These are phyloP conservation scores for Linnemannia schmuckeri DNA, from an alignment of 192 early-diverging fungal genomes.

Conservation along the genomic window DNA sequence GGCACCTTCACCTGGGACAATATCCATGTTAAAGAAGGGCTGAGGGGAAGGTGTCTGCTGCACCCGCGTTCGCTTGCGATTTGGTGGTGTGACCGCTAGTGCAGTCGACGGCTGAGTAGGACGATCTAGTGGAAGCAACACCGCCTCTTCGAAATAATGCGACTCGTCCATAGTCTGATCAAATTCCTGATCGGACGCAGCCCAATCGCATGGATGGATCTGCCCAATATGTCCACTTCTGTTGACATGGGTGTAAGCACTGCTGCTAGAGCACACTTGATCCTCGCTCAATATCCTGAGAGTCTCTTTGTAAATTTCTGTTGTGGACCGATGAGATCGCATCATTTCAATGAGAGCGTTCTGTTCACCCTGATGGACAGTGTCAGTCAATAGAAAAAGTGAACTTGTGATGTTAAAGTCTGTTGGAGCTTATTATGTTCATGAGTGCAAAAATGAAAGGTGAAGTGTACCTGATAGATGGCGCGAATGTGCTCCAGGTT, in stretches of 20 bases:
- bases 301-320: background rate
- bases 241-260: background rate
- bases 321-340: background rate
- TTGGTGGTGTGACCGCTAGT: background rate
- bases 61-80: background rate
- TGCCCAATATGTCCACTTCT: too few species aligned
- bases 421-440: background rate
- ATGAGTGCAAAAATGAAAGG: background rate
- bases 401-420: too few species aligned
- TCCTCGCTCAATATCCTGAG: background rate
- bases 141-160: background rate
- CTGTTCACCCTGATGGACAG: background rate
- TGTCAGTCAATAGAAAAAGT: background rate
- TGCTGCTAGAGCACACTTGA: background rate
- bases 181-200: background rate
- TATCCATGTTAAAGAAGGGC: background rate
- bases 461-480: background rate
- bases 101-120: background rate
- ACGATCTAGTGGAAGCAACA: background rate
- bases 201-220: background rate
- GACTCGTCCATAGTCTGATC: background rate
- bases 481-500: background rate
- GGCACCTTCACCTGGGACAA: background rate
- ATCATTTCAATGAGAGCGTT: background rate
- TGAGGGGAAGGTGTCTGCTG: background rate